phyloP scores from a whole-genome alignment of 345 rosid genomes.

The Syzygium oleosum region DNA sequence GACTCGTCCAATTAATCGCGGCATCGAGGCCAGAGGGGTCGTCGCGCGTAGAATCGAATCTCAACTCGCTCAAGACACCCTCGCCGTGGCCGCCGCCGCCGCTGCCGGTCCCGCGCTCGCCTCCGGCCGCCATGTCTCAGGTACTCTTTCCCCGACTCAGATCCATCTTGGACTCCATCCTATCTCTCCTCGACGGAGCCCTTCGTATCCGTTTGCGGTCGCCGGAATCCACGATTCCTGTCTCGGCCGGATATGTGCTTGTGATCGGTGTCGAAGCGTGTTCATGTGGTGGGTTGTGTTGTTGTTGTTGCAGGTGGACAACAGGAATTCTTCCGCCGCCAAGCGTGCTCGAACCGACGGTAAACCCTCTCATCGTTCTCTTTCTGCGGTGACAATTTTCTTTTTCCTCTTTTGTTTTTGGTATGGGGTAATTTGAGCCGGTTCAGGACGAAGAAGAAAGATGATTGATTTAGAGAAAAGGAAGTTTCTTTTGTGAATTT shows the following conservation, averaged over 20 bases:
- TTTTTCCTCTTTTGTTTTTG: background rate
- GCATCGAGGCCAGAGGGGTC: background rate
- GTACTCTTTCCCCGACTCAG: background rate
- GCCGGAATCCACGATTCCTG: background rate
- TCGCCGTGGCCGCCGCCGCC: background rate
- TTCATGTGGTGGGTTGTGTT: background rate
- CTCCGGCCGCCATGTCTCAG: background rate
- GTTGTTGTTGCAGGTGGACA: constrained; percentile 53
- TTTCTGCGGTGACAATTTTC: background rate
- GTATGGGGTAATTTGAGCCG: background rate
- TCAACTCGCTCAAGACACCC: background rate
- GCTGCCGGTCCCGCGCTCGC: background rate
- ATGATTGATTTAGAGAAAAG: background rate
- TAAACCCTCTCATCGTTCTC: constrained; percentile 11
- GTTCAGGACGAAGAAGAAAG: background rate
- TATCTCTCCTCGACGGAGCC: background rate
- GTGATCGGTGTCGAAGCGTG: background rate
- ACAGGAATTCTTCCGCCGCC: constrained; percentile 82
- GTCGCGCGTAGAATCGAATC: background rate
- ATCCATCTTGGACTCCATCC: background rate
- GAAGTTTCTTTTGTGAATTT: background rate
- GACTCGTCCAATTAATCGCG: background rate
- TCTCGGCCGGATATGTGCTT: background rate
- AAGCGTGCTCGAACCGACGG: constrained; percentile 97
- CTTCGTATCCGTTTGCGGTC: background rate